Conservation (phyloP, 768 basidiomycete species). For the Lactifluus rugatus region DNA sequence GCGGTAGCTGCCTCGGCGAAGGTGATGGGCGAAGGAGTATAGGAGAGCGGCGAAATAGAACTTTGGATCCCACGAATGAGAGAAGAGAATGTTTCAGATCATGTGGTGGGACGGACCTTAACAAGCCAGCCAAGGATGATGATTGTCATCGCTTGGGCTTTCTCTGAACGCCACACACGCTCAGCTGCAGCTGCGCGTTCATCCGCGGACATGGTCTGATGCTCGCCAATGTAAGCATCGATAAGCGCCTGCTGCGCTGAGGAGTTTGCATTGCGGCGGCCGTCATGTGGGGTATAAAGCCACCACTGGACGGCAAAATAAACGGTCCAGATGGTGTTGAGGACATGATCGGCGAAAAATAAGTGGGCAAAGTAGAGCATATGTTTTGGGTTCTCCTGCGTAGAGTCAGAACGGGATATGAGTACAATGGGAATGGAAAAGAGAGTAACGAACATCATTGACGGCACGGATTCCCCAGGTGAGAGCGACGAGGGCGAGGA, state of each 20-base stretch:
- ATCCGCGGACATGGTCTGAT: conserved; percentile 47
- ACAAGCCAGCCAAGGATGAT: conserved; percentile 77
- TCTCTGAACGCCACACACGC: conserved; percentile 84
- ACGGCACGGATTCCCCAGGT: conserved; percentile 85
- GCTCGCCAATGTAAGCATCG: conserved; percentile 32
- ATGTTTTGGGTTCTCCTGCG: conserved; percentile 79
- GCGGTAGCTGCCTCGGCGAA: conserved; percentile 86
- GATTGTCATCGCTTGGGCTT: conserved; percentile 65
- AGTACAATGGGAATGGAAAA: conserved; percentile 7
- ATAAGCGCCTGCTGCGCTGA: conserved; percentile 83
- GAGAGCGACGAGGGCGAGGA: conserved; percentile 66
- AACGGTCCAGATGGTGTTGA: conserved; percentile 86
- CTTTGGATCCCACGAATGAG: conserved; percentile 31
- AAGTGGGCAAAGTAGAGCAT: conserved; percentile 85
- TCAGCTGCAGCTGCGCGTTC: conserved; percentile 66
- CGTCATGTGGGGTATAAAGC: conserved; percentile 86
- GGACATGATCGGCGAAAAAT: conserved; percentile 84
- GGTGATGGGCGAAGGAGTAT: conserved; percentile 89
- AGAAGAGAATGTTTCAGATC: background rate
- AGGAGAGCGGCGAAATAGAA: conserved; percentile 84
- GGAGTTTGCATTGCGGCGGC: conserved; percentile 69
- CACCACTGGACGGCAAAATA: conserved; percentile 91
- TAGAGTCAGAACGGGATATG: conserved; percentile 1
- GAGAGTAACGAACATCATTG: conserved; percentile 53
- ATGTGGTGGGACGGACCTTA: conserved; percentile 50